phyloP scores from a whole-genome alignment of 192 early-diverging fungal genomes.

The Coemansia sp. region DNA sequence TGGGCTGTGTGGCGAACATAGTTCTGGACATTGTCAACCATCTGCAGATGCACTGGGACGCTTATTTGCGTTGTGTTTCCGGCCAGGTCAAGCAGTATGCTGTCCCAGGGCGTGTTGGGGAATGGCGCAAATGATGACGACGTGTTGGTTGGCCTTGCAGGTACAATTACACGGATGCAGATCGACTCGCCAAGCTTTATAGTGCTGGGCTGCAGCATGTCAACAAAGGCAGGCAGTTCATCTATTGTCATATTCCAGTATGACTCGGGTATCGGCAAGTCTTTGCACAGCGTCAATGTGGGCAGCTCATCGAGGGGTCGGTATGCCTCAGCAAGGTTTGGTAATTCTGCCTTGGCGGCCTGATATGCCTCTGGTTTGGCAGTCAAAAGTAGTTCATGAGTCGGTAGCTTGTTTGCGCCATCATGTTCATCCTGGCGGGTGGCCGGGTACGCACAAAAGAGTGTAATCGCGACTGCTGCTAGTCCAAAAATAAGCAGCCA shows the following conservation, averaged over 20 bases:
- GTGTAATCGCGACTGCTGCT: not conserved
- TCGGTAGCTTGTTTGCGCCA: not conserved
- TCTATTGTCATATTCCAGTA: conserved; percentile 6
- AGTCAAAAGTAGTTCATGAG: not conserved
- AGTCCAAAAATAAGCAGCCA: not conserved
- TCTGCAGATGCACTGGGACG: conserved; percentile 21
- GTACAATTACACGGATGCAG: conserved; percentile 50
- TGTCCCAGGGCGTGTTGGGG: conserved; percentile 34
- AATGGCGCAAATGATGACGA: conserved; percentile 19
- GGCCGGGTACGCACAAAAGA: not conserved
- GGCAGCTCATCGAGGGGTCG: not conserved
- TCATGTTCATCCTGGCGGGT: not conserved
- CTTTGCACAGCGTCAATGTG: conserved; percentile 4
- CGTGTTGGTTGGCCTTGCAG: not conserved
- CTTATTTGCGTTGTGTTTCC: conserved; percentile 16
- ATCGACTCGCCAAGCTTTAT: conserved; percentile 24
- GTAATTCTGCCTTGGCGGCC: too few relatives aligned
- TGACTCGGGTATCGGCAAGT: conserved; percentile 9
- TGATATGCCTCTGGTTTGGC: too few relatives aligned
- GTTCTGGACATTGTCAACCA: conserved; percentile 12
- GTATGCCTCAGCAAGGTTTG: too few relatives aligned
- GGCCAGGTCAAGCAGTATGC: conserved; percentile 33
- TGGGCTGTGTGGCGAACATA: conserved; percentile 35
- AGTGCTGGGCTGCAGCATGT: conserved; percentile 2
- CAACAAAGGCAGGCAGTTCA: conserved; percentile 8